Evolutionary conservation across 2,329 filamentous ascomycete species (phyloP).

Genomic region (Aspergillus calidoustus): DNA sequence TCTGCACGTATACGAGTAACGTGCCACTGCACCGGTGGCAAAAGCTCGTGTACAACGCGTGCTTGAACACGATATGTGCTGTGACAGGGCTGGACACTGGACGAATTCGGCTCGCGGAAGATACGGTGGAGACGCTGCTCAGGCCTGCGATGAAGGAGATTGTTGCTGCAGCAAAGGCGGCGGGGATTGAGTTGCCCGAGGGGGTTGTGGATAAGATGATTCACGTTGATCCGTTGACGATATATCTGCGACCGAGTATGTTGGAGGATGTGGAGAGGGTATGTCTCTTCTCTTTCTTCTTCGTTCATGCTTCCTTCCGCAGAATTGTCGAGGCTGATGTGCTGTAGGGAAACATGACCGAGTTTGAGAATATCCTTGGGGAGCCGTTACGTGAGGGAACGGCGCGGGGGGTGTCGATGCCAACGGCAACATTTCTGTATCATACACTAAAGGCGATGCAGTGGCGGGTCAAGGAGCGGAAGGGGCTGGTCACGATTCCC

Average conservation of each 20-base stretch:
- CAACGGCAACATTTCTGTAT: slow-evolving; percentile 9
- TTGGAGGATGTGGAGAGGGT: slow-evolving; percentile 50
- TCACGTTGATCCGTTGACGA: slow-evolving; percentile 52
- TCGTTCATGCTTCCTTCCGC: background rate
- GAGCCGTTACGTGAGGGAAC: slow-evolving; percentile 14
- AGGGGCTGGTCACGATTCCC: slow-evolving; percentile 2
- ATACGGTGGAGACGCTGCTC: slow-evolving; percentile 53
- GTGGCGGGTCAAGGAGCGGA: slow-evolving; percentile 13
- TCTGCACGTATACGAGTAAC: slow-evolving; percentile 44
- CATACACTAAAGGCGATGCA: slow-evolving; percentile 13
- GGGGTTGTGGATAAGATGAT: slow-evolving; percentile 49
- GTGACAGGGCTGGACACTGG: slow-evolving; percentile 58
- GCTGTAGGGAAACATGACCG: slow-evolving; percentile 15
- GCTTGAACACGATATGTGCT: slow-evolving; percentile 58
- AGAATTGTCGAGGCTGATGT: background rate
- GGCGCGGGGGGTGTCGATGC: slow-evolving; percentile 5
- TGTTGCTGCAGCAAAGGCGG: slow-evolving; percentile 49
- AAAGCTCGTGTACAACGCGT: slow-evolving; percentile 56
- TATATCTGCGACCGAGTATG: slow-evolving; percentile 56
- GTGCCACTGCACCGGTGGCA: slow-evolving; percentile 37
- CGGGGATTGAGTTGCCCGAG: slow-evolving; percentile 49
- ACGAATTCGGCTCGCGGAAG: slow-evolving; percentile 53
- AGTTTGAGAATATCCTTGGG: slow-evolving; percentile 16
- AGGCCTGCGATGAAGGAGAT: slow-evolving; percentile 56
- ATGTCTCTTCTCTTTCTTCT: background rate